Conservation (phyloP, 495 filamentous ascomycete genomes). For the Podospora comata region DNA sequence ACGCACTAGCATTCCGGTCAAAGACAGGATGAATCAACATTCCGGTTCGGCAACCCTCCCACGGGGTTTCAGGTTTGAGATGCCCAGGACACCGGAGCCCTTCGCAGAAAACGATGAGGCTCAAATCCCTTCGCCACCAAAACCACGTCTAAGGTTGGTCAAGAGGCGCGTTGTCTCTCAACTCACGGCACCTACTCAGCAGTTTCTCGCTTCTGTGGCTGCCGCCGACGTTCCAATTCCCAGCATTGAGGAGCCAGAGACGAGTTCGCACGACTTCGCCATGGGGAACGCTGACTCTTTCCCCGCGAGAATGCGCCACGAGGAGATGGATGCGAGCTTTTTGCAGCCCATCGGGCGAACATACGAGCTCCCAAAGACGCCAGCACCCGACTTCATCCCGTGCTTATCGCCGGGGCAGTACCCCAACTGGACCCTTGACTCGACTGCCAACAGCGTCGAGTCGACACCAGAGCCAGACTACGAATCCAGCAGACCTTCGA, state of each 20-base stretch:
- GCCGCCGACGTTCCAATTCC: slow-evolving; percentile 55
- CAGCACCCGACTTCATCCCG: slow-evolving; percentile 37
- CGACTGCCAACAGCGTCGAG: slow-evolving; percentile 44
- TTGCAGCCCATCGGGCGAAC: slow-evolving; percentile 31
- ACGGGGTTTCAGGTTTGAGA: slow-evolving; percentile 40
- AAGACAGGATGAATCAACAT: slow-evolving; percentile 43
- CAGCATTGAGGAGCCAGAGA: slow-evolving; percentile 47
- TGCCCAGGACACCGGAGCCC: slow-evolving; percentile 48
- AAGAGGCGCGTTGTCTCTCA: slow-evolving; percentile 43
- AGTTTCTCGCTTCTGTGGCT: slow-evolving; percentile 56
- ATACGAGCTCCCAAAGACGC: slow-evolving; percentile 48
- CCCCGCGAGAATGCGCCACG: slow-evolving; percentile 25
- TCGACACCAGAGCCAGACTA: slow-evolving; percentile 47
- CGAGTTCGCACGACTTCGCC: slow-evolving; percentile 33
- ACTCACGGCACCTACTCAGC: slow-evolving; percentile 50
- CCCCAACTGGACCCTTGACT: slow-evolving; percentile 48
- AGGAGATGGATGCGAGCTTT: slow-evolving; percentile 34
- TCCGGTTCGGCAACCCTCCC: slow-evolving; percentile 42
- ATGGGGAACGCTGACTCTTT: slow-evolving; percentile 31
- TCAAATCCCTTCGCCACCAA: slow-evolving; percentile 41
- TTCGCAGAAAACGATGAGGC: slow-evolving; percentile 30
- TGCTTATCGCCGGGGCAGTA: slow-evolving; percentile 37
- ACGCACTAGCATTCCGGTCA: slow-evolving; percentile 26
- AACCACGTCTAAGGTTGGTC: slow-evolving; percentile 46
- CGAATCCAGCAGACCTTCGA: slow-evolving; percentile 51